Percentiles rank a stretch among this genome's conserved stretches.
Evolutionary conservation across 305 asterid species (phyloP).

Genomic region (Fraxinus floribunda): DNA sequence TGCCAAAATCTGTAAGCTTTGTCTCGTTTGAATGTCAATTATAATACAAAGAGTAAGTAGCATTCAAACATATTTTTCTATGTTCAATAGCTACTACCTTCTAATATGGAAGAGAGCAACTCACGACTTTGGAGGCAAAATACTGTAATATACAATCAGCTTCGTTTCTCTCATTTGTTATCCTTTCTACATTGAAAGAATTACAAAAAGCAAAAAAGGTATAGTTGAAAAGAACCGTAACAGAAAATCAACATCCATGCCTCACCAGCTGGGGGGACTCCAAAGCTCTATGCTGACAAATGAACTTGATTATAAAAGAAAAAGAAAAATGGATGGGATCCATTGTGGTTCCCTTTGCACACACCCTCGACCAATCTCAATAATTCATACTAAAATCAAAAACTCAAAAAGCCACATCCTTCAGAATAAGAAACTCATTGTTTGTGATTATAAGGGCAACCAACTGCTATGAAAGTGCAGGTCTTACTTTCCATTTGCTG

Average conservation of each 20-base stretch:
- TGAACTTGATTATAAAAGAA: neutral
- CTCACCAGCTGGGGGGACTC: neutral
- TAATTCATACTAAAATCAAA: slow-evolving; percentile 16
- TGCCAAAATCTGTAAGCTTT: no score
- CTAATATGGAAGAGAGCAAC: neutral
- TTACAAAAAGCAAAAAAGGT: neutral
- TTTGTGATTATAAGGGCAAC: neutral
- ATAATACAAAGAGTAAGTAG: neutral
- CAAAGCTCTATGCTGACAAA: neutral
- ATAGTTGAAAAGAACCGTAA: neutral
- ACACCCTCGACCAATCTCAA: neutral
- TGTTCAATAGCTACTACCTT: neutral
- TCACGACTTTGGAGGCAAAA: neutral
- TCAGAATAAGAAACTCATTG: slow-evolving; percentile 2
- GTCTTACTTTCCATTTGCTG: slow-evolving; percentile 53
- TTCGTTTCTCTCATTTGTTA: neutral
- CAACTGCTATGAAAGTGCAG: slow-evolving; percentile 9
- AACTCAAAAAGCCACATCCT: slow-evolving; percentile 17
- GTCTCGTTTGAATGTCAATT: neutral
- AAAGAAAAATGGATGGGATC: neutral
- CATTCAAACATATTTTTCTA: neutral
- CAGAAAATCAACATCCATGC: neutral
- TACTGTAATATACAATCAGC: neutral
- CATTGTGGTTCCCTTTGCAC: neutral
- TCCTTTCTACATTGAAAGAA: neutral